Evolutionary conservation across 2,329 filamentous ascomycete species (phyloP).

Genomic region (Atkinsonella texensis): DNA sequence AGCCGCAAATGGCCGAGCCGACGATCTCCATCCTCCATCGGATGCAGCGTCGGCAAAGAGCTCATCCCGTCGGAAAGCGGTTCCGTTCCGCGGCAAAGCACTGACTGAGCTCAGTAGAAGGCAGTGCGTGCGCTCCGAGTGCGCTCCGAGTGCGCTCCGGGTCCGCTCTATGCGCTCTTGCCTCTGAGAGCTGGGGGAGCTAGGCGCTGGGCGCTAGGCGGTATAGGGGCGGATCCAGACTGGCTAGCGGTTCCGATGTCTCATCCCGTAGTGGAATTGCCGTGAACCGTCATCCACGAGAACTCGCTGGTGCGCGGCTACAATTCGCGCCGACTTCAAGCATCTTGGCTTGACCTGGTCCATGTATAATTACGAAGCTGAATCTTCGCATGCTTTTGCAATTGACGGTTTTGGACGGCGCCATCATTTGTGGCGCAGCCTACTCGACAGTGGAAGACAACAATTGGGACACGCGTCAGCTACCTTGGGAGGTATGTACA

Average conservation of each 20-base stretch:
- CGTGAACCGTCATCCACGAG: background rate
- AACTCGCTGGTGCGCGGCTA: background rate
- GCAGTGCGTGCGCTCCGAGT: background rate
- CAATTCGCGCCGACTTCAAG: background rate
- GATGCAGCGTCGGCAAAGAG: constrained; percentile 3
- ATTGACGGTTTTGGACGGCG: too few relatives aligned
- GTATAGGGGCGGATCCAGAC: too few relatives aligned
- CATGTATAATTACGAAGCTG: too few relatives aligned
- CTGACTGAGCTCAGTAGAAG: background rate
- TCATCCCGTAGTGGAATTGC: background rate
- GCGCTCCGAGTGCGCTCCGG: background rate
- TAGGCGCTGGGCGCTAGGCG: too few relatives aligned
- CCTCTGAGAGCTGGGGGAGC: too few relatives aligned
- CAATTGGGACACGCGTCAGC: too few relatives aligned
- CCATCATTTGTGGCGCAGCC: too few relatives aligned
- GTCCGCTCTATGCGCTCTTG: too few relatives aligned
- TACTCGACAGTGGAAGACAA: too few relatives aligned
- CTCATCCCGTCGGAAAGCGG: constrained; percentile 5
- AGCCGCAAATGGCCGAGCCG: constrained; percentile 6
- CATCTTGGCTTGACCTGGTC: too few relatives aligned
- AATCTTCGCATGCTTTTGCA: too few relatives aligned
- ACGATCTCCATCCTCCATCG: background rate
- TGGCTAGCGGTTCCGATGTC: background rate
- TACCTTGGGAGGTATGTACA: too few relatives aligned
- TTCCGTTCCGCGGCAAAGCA: constrained; percentile 2